A percentile compares a stretch with the other conserved stretches of the same genome.
Evolutionary conservation across 768 basidiomycete genomes (phyloP).

Genomic region (Hygrocybe punicea): DNA sequence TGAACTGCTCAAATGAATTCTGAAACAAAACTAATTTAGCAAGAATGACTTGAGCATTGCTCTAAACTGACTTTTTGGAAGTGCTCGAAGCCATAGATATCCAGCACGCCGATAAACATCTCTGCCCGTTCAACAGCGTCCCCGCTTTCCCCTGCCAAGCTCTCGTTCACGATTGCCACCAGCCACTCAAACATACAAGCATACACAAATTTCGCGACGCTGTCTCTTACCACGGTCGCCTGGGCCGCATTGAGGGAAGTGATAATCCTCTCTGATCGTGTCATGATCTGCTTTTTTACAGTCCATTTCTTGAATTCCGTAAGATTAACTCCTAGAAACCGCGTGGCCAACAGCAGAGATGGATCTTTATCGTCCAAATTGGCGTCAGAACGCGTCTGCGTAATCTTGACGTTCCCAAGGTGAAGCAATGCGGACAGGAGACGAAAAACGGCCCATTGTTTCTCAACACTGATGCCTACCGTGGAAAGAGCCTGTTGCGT

Average conservation of each 20-base stretch:
- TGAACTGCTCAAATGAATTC: constrained; percentile 97
- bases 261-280: constrained; percentile 93
- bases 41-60: background rate
- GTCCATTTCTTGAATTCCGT: constrained; percentile 99
- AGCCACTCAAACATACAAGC: constrained; percentile 99
- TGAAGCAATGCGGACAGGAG: constrained; percentile 90
- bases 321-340: constrained; percentile 84
- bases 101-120: constrained; percentile 98
- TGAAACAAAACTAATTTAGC: constrained; percentile 24
- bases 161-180: constrained; percentile 95
- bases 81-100: constrained; percentile 97
- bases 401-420: constrained; percentile 96
- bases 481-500: constrained; percentile 95
- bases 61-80: constrained; percentile 76
- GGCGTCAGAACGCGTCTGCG: constrained; percentile 76
- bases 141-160: constrained; percentile 90
- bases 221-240: constrained; percentile 91
- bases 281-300: constrained; percentile 94
- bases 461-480: constrained; percentile 95
- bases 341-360: constrained; percentile 74
- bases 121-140: constrained; percentile 87
- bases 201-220: constrained; percentile 97
- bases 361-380: constrained; percentile 79
- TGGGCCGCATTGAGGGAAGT: constrained; percentile 81
- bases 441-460: constrained; percentile 97